Percentiles rank a stretch among this genome's conserved stretches.
Conservation (phyloP, 208 protist genomes). For the Trypanosoma avium region DNA sequence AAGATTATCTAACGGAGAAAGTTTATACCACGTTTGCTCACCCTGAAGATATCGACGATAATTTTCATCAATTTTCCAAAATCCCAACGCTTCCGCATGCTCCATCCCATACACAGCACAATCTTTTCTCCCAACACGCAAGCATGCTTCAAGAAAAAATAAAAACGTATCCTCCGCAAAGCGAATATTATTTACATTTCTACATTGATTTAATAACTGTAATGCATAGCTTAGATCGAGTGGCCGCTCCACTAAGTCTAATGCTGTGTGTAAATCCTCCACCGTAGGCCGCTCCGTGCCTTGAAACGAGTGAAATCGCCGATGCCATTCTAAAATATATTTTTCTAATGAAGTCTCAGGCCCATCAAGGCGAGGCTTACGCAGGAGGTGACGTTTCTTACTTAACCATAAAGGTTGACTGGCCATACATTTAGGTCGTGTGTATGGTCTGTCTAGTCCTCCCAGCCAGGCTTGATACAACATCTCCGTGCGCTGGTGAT, state of each 20-base stretch:
- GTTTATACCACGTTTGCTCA: constrained; percentile 86
- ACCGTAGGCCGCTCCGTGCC: constrained; percentile 75
- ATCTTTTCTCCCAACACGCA: constrained; percentile 88
- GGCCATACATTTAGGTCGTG: constrained; percentile 89
- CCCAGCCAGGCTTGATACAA: constrained; percentile 92
- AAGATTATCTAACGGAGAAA: constrained; percentile 65
- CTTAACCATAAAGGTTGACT: constrained; percentile 88
- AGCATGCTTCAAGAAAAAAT: constrained; percentile 87
- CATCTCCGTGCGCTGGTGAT: constrained; percentile 92
- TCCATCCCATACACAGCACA: constrained; percentile 78
- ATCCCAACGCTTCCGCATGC: constrained; percentile 77
- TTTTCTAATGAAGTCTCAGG: constrained; percentile 86
- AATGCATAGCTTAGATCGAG: constrained; percentile 91
- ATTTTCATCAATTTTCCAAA: constrained; percentile 86
- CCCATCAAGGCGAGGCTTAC: constrained; percentile 80
- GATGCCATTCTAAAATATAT: constrained; percentile 88
- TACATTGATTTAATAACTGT: constrained; percentile 83
- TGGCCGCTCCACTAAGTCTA: constrained; percentile 88
- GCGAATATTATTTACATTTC: constrained; percentile 81
- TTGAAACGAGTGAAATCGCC: constrained; percentile 79
- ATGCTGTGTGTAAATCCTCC: constrained; percentile 88
- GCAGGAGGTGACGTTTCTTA: constrained; percentile 85
- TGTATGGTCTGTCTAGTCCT: constrained; percentile 88
- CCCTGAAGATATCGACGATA: constrained; percentile 68
- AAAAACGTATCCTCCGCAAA: constrained; percentile 76